phyloP scores from a whole-genome alignment of 148 eudicot genomes.

The Dysphania ambrosioides region DNA sequence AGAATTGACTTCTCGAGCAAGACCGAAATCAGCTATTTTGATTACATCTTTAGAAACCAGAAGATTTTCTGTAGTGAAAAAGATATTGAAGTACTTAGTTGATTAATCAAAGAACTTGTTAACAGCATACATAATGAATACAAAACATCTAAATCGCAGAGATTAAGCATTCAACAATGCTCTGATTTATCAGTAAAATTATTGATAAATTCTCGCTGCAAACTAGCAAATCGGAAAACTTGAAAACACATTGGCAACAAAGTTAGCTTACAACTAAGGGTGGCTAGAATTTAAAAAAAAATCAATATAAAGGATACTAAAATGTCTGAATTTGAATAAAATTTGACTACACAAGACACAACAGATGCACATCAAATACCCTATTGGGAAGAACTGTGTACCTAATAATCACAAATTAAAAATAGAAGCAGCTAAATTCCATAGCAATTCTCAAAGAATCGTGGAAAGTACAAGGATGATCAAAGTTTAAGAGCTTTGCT shows the following conservation, averaged over 20 bases:
- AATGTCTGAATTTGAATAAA: not conserved
- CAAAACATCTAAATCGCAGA: not conserved
- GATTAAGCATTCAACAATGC: not conserved
- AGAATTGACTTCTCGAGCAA: constrained; percentile 83
- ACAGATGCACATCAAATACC: not conserved
- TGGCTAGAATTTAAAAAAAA: not conserved
- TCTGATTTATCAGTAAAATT: not conserved
- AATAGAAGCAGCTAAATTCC: not conserved
- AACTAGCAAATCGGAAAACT: not conserved
- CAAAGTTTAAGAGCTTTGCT: not conserved
- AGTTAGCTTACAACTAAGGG: not conserved
- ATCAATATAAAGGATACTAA: not conserved
- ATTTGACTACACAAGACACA: not conserved
- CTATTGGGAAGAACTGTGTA: not conserved
- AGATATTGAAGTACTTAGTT: not conserved
- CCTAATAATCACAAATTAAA: too few relatives aligned
- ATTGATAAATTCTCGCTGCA: not conserved
- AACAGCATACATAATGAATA: not conserved
- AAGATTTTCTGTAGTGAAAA: constrained; percentile 58
- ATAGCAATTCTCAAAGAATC: not conserved
- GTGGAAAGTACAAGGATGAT: not conserved
- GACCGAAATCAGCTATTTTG: constrained; percentile 97
- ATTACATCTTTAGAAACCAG: constrained; percentile 71
- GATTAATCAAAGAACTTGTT: not conserved
- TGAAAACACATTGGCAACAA: not conserved